Percentiles rank a stretch among this genome's conserved stretches.
Conservation (phyloP, 208 protist species). For the Leishmania turanica region DNA sequence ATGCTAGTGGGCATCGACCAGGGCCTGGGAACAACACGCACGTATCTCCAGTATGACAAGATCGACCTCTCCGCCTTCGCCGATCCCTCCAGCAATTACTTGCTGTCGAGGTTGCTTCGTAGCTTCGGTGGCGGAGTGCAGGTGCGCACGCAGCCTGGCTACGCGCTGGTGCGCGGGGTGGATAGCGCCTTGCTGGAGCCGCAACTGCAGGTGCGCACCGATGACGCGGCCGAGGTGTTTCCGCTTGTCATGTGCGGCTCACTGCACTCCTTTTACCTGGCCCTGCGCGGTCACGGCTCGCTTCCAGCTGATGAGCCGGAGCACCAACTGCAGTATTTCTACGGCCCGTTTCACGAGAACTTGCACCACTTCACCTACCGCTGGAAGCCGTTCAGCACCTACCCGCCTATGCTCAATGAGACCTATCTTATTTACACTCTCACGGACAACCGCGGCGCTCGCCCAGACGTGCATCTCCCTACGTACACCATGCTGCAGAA, state of each 20-base stretch:
- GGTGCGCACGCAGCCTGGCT: slow-evolving; percentile 42
- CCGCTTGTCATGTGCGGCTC: slow-evolving; percentile 69
- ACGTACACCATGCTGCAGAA: slow-evolving; percentile 36
- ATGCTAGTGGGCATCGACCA: slow-evolving; percentile 41
- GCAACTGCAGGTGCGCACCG: slow-evolving; percentile 42
- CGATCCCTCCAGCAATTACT: not conserved
- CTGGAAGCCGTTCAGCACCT: slow-evolving; percentile 70
- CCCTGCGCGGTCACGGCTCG: slow-evolving; percentile 48
- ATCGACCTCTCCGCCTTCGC: slow-evolving; percentile 40
- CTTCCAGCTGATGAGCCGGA: slow-evolving; percentile 62
- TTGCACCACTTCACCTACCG: slow-evolving; percentile 53
- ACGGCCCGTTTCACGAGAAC: slow-evolving; percentile 44
- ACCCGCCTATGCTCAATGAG: slow-evolving; percentile 47
- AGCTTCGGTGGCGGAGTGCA: slow-evolving; percentile 29
- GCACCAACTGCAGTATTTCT: slow-evolving; percentile 78
- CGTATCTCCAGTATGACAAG: slow-evolving; percentile 56
- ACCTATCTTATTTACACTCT: slow-evolving; percentile 70
- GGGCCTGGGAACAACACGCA: slow-evolving; percentile 18
- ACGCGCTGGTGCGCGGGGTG: slow-evolving; percentile 57
- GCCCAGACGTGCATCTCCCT: slow-evolving; percentile 31
- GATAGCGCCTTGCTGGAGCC: slow-evolving; percentile 59
- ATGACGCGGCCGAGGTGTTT: slow-evolving; percentile 33
- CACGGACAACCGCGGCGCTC: slow-evolving; percentile 31
- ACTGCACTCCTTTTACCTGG: slow-evolving; percentile 65
- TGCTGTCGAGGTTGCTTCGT: not conserved